Conservation (phyloP, 2,329 filamentous ascomycete genomes). For the Botrytis pseudocinerea region DNA sequence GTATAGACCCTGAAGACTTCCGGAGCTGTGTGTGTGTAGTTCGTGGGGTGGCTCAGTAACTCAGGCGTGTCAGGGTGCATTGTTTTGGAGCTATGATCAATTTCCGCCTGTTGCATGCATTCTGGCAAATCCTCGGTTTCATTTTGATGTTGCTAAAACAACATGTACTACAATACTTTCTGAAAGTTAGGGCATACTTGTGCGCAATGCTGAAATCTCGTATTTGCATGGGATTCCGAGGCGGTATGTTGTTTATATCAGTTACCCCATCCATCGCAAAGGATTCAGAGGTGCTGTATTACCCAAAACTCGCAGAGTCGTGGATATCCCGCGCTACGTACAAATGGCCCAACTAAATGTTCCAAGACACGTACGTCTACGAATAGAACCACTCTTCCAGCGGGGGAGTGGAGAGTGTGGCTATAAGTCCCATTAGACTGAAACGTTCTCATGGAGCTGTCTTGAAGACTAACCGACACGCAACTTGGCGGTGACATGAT, state of each 20-base stretch:
- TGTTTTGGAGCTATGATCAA: slow-evolving; percentile 9
- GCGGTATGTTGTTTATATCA: neutral
- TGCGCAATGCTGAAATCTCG: neutral
- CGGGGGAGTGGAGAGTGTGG: neutral
- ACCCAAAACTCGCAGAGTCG: neutral
- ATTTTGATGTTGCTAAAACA: neutral
- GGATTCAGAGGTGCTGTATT: neutral
- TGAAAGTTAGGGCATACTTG: neutral
- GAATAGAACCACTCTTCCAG: neutral
- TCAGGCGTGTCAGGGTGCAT: neutral
- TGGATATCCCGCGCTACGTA: neutral
- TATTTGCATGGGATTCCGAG: neutral
- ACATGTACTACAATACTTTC: neutral
- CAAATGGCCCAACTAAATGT: neutral
- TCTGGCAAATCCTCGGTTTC: slow-evolving; percentile 5
- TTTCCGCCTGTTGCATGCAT: neutral
- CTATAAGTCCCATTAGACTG: neutral
- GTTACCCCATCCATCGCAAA: neutral
- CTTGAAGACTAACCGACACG: neutral
- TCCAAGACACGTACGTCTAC: neutral
- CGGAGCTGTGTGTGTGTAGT: neutral
- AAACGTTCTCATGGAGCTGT: neutral
- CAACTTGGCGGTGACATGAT: neutral
- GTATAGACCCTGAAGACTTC: neutral
- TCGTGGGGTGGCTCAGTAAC: neutral